A percentile compares a stretch with the other conserved stretches of the same genome.
phyloP scores from a whole-genome alignment of 306 rosid genomes.

The Medicago lupulina region DNA sequence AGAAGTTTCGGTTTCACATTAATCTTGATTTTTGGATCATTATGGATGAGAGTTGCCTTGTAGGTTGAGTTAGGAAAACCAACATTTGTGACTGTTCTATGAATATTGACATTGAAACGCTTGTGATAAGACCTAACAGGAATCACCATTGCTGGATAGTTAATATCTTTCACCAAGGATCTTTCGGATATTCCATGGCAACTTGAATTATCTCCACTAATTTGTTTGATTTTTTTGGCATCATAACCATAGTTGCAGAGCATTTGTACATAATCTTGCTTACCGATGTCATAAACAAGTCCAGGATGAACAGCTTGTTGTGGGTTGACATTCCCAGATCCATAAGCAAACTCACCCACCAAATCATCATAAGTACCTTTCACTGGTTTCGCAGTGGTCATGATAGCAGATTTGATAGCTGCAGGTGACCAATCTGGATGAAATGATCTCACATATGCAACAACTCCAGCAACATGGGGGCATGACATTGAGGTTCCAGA shows the following conservation, averaged over 20 bases:
- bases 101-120: not conserved
- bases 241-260: slow-evolving; percentile 27
- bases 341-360: slow-evolving; percentile 14
- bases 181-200: not conserved
- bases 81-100: slow-evolving; percentile 20
- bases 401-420: not conserved
- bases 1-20: not conserved
- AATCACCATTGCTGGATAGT: slow-evolving; percentile 5
- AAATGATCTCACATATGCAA: slow-evolving; percentile 19
- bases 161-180: not conserved
- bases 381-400: slow-evolving; percentile 2
- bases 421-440: slow-evolving; percentile 6
- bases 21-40: not conserved
- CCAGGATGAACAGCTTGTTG: slow-evolving; percentile 1
- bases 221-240: not conserved
- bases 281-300: slow-evolving; percentile 23
- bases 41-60: not conserved
- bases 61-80: not conserved
- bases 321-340: slow-evolving; percentile 17
- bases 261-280: slow-evolving; percentile 8
- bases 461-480: slow-evolving; percentile 12
- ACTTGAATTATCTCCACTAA: not conserved
- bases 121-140: not conserved
- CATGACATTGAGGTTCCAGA: slow-evolving; percentile 33
- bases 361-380: not conserved